Conservation (phyloP, 2,329 filamentous ascomycete species). For the Colletotrichum acutatum region DNA sequence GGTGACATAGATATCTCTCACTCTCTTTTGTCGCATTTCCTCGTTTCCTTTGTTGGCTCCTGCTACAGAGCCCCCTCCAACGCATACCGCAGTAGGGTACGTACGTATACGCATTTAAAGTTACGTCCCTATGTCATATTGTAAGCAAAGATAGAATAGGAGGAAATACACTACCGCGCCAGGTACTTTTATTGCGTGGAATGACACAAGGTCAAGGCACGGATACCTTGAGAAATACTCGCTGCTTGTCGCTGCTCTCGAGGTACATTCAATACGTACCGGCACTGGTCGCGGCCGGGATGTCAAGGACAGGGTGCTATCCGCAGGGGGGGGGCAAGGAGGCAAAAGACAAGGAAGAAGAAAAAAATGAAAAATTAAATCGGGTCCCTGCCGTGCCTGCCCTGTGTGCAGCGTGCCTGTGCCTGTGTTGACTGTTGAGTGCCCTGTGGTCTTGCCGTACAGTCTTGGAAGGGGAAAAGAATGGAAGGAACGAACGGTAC, state of each 20-base stretch:
- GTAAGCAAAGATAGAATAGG: too few relatives aligned
- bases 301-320: not conserved
- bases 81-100: not conserved
- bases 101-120: not conserved
- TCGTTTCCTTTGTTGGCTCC: not conserved
- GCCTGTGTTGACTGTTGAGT: too few relatives aligned
- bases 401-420: not conserved
- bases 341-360: not conserved
- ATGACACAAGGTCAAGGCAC: not conserved
- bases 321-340: not conserved
- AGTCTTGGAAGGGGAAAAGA: not conserved
- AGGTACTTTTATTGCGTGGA: not conserved
- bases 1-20: too few relatives aligned
- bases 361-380: not conserved
- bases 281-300: not conserved
- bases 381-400: not conserved
- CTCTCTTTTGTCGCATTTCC: not conserved
- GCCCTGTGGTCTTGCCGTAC: not conserved
- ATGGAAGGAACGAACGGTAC: slow-evolving; percentile 29
- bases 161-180: too few relatives aligned
- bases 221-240: not conserved
- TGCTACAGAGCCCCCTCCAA: not conserved
- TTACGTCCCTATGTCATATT: not conserved
- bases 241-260: not conserved
- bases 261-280: not conserved